phyloP scores from a whole-genome alignment of 306 rosid species.

The Lagenaria siceraria region DNA sequence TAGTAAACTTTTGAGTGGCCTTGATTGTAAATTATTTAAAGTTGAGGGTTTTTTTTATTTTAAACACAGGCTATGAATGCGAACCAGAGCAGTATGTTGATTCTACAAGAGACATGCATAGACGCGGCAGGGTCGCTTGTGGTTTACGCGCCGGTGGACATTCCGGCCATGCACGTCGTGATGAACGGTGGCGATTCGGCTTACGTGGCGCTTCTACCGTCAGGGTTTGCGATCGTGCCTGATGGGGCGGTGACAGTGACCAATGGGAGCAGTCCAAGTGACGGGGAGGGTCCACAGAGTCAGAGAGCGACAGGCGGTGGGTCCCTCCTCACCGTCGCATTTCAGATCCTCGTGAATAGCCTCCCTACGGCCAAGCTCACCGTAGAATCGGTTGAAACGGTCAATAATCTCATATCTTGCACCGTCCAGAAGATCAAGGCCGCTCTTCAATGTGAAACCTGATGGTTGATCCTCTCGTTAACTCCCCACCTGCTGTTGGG shows the following conservation, averaged over 20 bases:
- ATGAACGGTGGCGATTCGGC: conserved; percentile 98
- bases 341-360: conserved; percentile 45
- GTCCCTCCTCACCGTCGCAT: conserved; percentile 51
- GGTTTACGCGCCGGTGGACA: conserved; percentile 96
- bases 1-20: background rate
- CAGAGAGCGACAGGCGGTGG: conserved; percentile 29
- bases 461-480: conserved; percentile 15
- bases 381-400: conserved; percentile 50
- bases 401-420: conserved; percentile 40
- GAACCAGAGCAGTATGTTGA: conserved; percentile 91
- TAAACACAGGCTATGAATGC: conserved; percentile 62
- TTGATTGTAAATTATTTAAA: background rate
- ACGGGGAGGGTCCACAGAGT: conserved; percentile 9
- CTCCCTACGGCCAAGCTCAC: conserved; percentile 41
- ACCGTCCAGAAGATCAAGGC: conserved; percentile 62
- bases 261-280: background rate
- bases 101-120: conserved; percentile 84
- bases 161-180: conserved; percentile 92
- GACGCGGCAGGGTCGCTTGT: conserved; percentile 93
- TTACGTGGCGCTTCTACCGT: conserved; percentile 79
- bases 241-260: conserved; percentile 48
- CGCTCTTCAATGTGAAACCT: conserved; percentile 57
- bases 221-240: conserved; percentile 75
- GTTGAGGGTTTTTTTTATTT: background rate
- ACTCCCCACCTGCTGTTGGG: background rate